Base-by-base conservation (phyloP, 2,329 filamentous ascomycete species). In the Arthroderma sp. region DNA sequence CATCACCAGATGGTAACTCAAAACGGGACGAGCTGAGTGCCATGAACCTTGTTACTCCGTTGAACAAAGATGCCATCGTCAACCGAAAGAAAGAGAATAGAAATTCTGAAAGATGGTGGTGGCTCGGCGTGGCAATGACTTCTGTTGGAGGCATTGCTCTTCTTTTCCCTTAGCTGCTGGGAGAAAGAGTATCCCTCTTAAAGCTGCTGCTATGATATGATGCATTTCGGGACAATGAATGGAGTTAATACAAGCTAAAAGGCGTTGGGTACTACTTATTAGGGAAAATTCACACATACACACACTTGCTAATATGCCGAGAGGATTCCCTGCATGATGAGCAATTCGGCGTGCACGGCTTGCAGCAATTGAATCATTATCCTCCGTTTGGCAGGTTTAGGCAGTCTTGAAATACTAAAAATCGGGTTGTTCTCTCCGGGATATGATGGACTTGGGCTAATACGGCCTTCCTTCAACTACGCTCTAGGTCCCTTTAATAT, bases 51-150 rank as follows among this genome's bases (percentile, higher is more conserved):
- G 34, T 29, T n/a, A 36, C 28, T 4, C 45, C 56, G 3, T 40
- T 57, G 41, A 57, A 56, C 44, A 53, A 60, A 40, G 49, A 54
- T 38, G n/a, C 47, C 32, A 28, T 64, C 34, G 44, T 61, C 8
- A 55, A 56, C 9, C 54, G 53, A 28, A 61, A 60, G 29, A 55
- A 64, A 28, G 29, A 27, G 10, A 46, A 64, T 28, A 49, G 60
- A 29, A 61, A 65, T 43, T 60, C 65, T 6, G 62, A 71, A 50
- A 57, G 56, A 8, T 68, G 62, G 64, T 67, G 68, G 64, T 72
- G 69, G 69, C 52, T 68, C 42, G 69, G 69, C 10, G 55, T 71
- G 7, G 50, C 67, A n/a, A 62, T 70, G 56, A 69, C 65, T 7
- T 63, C 63, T 8, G 46, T 70, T 10, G 69, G 69, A 15, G 65